These are phyloP conservation scores for Fraxinus americana DNA, from an alignment of 257 asterid genomes.

Conservation along the genomic window DNA sequence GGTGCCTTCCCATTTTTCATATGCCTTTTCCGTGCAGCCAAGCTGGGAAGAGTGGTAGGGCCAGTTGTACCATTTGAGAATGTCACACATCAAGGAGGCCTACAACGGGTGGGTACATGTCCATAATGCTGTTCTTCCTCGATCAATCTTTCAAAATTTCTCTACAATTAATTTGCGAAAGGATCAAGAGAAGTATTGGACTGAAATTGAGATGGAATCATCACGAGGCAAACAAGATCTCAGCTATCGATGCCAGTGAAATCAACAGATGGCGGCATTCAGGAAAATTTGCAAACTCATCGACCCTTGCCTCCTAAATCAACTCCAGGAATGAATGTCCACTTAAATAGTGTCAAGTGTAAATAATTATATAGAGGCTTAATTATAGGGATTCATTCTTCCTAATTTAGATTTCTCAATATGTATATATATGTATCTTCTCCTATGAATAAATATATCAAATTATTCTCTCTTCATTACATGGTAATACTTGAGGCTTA, in stretches of 20 bases:
- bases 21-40: conserved; percentile 37
- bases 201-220: conserved; percentile 32
- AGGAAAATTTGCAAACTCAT: background rate
- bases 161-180: conserved; percentile 36
- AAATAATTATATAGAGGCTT: too few species aligned
- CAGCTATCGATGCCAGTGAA: conserved; percentile 26
- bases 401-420: too few species aligned
- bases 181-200: conserved; percentile 41
- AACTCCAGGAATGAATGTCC: conserved; percentile 21
- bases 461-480: too few species aligned
- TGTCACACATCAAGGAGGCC: conserved; percentile 28
- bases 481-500: too few species aligned
- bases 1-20: background rate
- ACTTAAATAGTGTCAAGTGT: conserved; percentile 17
- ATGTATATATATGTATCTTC: too few species aligned
- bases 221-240: conserved; percentile 22
- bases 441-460: too few species aligned
- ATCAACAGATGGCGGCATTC: conserved; percentile 16
- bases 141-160: conserved; percentile 43
- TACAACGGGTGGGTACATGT: conserved; percentile 35
- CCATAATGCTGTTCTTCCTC: conserved; percentile 42
- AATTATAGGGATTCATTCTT: too few species aligned
- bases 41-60: conserved; percentile 58
- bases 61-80: conserved; percentile 63
- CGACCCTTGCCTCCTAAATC: conserved; percentile 14